phyloP scores from a whole-genome alignment of 2,329 filamentous ascomycete species.

The Scleromitrula shiraiana region DNA sequence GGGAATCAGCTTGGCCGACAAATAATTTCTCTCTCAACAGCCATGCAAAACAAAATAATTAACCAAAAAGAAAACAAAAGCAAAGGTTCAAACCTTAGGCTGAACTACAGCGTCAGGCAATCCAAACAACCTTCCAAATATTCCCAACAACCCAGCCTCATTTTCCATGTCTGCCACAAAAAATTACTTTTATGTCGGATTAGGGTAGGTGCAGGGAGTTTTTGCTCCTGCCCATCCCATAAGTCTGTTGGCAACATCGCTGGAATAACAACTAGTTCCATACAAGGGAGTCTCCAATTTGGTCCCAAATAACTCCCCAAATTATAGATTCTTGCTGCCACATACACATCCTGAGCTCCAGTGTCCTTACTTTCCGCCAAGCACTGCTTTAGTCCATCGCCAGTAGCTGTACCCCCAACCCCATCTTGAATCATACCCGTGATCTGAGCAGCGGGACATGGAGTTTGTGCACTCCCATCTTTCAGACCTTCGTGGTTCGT shows the following conservation, averaged over 20 bases:
- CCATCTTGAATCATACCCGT: slow-evolving; percentile 26
- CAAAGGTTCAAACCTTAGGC: too few species aligned
- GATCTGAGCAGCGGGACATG: slow-evolving; percentile 3
- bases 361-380: slow-evolving; percentile 13
- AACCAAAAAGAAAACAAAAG: too few species aligned
- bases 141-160: too few species aligned
- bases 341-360: slow-evolving; percentile 26
- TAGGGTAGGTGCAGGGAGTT: background rate
- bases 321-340: slow-evolving; percentile 35
- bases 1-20: too few species aligned
- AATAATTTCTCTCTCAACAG: too few species aligned
- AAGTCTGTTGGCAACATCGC: slow-evolving; percentile 24
- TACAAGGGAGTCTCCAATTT: slow-evolving; percentile 26
- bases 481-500: slow-evolving; percentile 2
- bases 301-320: slow-evolving; percentile 30
- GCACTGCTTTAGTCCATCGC: slow-evolving; percentile 10
- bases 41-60: too few species aligned
- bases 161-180: too few species aligned
- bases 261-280: slow-evolving; percentile 20
- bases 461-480: slow-evolving; percentile 3
- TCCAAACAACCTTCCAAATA: too few species aligned
- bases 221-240: background rate
- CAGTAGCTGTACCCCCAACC: slow-evolving; percentile 23
- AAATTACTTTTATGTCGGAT: background rate
- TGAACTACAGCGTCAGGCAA: too few species aligned